Base-by-base conservation (phyloP, 768 basidiomycete species). In the Suillus subalutaceus region DNA sequence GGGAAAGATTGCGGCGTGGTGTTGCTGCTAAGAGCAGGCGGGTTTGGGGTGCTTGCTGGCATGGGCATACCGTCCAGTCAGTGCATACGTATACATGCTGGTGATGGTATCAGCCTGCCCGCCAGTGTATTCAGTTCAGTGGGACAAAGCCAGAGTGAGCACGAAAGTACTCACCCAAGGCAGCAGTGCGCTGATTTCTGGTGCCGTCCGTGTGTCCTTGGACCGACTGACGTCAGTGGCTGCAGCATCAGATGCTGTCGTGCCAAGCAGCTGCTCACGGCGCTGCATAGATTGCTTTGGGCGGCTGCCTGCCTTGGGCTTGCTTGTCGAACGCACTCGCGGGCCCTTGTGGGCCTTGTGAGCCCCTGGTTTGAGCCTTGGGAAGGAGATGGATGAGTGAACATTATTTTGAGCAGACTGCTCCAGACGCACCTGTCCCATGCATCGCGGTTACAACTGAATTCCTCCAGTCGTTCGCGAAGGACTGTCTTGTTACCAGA, bases 281-380 rank as follows among this genome's bases (percentile, higher is more conserved):
- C 9, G n/a, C 20, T 63, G 63, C 8, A n/a, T 56, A 52, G 63
- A 63, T 20, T 37, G 46, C 20, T 63, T 63, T 4, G 1, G 12
- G 48, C n/a, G 16, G 32, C 18, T 18, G 1, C n/a, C n/a, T n/a
- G 40, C 38, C 40, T 41, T 30, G 9, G 32, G 38, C 10, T 18
- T 4, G 3, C 18, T 15, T 0, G 20, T 38, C 9, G 37, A 38
- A 9, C 37, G 9, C 37, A 38, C 26, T 23, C 20, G 38, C 4
- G 53, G 63, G 43, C 63, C 63, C 23, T 64, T 64, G 63, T 64
- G 53, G 26, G 23, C 8, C 41, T 53, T 41, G n/a, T 37, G 12
- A 6, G 38, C 63, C n/a, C 63, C 63, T 3, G 40, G 56, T 30
- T 5, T 23, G 40, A 64, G 55, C 18, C 63, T 64, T 13, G 26